These are phyloP conservation scores for Passalora sequoiae DNA, from an alignment of 2,329 filamentous ascomycete species.

Conservation along the genomic window DNA sequence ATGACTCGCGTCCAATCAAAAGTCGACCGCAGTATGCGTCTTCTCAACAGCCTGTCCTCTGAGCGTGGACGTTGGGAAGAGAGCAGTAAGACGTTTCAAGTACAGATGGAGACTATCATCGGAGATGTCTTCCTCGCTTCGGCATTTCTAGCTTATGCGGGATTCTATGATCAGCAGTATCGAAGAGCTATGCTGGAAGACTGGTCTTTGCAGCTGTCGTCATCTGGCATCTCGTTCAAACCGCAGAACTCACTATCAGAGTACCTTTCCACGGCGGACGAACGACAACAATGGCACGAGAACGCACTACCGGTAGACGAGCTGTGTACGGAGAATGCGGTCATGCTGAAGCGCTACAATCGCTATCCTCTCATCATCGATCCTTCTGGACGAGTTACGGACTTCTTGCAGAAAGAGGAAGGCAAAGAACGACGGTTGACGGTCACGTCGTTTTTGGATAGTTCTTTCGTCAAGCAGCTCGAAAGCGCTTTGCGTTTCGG, in stretches of 20 bases:
- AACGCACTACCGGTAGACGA: conserved; percentile 92
- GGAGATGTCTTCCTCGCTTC: conserved; percentile 95
- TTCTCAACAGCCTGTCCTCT: conserved; percentile 91
- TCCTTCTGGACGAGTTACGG: conserved; percentile 87
- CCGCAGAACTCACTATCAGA: conserved; percentile 90
- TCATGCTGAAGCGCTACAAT: conserved; percentile 96
- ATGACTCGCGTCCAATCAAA: conserved; percentile 97
- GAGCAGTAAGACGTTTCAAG: conserved; percentile 96
- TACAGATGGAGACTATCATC: conserved; percentile 92
- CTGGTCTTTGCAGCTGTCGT: conserved; percentile 86
- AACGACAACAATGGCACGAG: conserved; percentile 90
- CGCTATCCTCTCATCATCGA: conserved; percentile 97
- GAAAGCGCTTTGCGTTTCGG: conserved; percentile 96
- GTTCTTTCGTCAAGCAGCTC: conserved; percentile 95
- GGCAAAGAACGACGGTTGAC: conserved; percentile 90
- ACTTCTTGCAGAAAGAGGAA: conserved; percentile 92
- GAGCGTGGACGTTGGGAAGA: conserved; percentile 93
- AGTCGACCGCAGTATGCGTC: conserved; percentile 88
- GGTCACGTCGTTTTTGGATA: conserved; percentile 95
- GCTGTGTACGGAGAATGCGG: conserved; percentile 96
- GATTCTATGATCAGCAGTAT: conserved; percentile 97
- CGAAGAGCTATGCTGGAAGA: conserved; percentile 96
- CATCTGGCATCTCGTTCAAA: conserved; percentile 93
- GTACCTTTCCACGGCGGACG: conserved; percentile 92
- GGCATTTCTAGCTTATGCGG: conserved; percentile 92